Conservation (phyloP, 805 yeast species). For the Metschnikowia gelsemii region DNA sequence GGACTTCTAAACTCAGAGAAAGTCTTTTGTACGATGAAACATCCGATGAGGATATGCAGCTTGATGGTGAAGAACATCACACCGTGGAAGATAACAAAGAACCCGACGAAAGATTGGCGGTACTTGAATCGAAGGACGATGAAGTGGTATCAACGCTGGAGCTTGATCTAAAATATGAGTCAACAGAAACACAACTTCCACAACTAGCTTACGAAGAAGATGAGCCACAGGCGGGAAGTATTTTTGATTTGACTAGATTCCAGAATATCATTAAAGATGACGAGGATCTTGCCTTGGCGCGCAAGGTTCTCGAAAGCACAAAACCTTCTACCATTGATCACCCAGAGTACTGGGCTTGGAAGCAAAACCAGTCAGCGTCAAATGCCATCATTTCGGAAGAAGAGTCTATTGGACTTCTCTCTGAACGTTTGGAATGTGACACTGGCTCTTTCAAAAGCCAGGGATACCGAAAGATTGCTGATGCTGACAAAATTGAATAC, state of each 20-base stretch:
- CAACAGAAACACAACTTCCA: slow-evolving; percentile 49
- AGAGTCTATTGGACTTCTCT: slow-evolving; percentile 29
- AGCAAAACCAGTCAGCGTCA: slow-evolving; percentile 34
- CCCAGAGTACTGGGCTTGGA: slow-evolving; percentile 69
- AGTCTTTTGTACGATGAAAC: slow-evolving; percentile 34
- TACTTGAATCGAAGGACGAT: slow-evolving; percentile 23
- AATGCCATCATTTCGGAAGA: slow-evolving; percentile 27
- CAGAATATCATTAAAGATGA: slow-evolving; percentile 63
- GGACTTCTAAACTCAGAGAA: slow-evolving; percentile 26
- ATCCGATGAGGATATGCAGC: slow-evolving; percentile 31
- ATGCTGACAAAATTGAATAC: slow-evolving; percentile 68
- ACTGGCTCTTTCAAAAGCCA: slow-evolving; percentile 69
- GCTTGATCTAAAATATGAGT: slow-evolving; percentile 44
- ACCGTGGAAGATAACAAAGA: slow-evolving; percentile 25
- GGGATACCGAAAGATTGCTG: slow-evolving; percentile 73
- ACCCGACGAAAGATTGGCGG: slow-evolving; percentile 11
- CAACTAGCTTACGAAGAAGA: slow-evolving; percentile 54
- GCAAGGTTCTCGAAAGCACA: slow-evolving; percentile 37
- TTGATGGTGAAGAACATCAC: slow-evolving; percentile 20
- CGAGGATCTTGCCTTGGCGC: slow-evolving; percentile 65
- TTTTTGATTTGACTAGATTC: slow-evolving; percentile 47
- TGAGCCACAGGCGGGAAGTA: slow-evolving; percentile 25
- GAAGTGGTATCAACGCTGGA: slow-evolving; percentile 25
- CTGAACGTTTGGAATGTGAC: slow-evolving; percentile 36
- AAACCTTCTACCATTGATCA: slow-evolving; percentile 30